Evolutionary conservation across 441 rosid genomes (phyloP), one percentile per base, ranked within the genome.

Genomic region (Manihot esculenta): DNA sequence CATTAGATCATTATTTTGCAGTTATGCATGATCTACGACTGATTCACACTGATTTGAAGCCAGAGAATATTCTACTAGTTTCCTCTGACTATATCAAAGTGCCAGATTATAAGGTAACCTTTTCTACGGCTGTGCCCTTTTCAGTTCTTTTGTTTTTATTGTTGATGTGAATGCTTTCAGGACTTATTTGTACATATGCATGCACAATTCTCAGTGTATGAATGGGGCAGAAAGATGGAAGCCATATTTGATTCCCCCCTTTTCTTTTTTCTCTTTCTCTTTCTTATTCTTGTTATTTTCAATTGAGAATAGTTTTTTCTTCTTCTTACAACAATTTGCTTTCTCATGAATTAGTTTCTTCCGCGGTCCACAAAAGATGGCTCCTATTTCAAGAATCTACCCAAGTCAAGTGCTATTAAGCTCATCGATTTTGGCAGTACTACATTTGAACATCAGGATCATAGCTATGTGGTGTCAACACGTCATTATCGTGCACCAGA

Each of bases 381-480:
- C 70, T 86, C 91, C 60, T 87, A 87, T 74, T 87, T 82, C 78
- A 88, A 88, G 87, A 91, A 84, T 75, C 77, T 91, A 8, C 99
- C 98, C 17, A 91, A 91, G 83, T 90, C 97, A 45, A 90, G 97
- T 76, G 93, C 99, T 56, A 92, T 94, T 65, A 94, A 94, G 84
- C 87, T 94, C 69, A 94, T 94, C 77, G 97, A 94, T 85, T 94
- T 94, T 72, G 97, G 99, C 61, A 94, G 99, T 77, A 94, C 97
- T 62, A 84, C 97, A 24, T 88, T 79, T 83, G 96, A 89, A 68
- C 92, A 86, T 76, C 94, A 88, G 77, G 92, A 87, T 86, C 99
- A 94, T 78, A 88, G 78, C 74, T 92, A 90, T 64, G 86, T 94
- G 10, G 97, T 94, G 67, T 94, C 97, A 73, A 94, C 98, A 12